phyloP scores from a whole-genome alignment of 2,329 filamentous ascomycete genomes.

The Aspergillus latus region DNA sequence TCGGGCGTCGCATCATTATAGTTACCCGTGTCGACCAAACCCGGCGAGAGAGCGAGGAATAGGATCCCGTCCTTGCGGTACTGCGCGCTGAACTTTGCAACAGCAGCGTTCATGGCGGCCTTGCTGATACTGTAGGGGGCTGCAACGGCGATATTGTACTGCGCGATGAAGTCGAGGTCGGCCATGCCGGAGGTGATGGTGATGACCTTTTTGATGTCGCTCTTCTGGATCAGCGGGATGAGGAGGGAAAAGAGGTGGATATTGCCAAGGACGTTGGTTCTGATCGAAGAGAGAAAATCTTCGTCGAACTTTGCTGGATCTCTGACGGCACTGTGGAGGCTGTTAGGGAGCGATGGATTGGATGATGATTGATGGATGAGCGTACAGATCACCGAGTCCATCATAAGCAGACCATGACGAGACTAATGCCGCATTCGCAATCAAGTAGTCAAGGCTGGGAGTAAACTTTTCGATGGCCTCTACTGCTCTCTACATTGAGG shows the following conservation, averaged over 20 bases:
- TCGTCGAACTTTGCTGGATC: neutral
- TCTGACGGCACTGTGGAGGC: neutral
- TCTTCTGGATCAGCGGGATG: conserved; percentile 53
- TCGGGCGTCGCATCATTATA: neutral
- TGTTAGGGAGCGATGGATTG: neutral
- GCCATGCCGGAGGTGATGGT: conserved; percentile 50
- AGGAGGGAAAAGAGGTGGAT: conserved; percentile 56
- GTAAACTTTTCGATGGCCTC: conserved; percentile 21
- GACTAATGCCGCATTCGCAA: conserved; percentile 52
- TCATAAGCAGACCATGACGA: conserved; percentile 29
- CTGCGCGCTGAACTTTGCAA: conserved; percentile 55
- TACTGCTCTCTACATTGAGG: neutral
- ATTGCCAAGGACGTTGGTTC: conserved; percentile 45
- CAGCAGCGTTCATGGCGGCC: conserved; percentile 54
- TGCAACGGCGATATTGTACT: conserved; percentile 36
- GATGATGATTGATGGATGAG: neutral
- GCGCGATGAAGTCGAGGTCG: conserved; percentile 47
- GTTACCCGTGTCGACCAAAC: conserved; percentile 47
- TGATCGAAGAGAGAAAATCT: neutral
- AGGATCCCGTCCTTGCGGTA: conserved; percentile 53
- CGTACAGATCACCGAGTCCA: conserved; percentile 42
- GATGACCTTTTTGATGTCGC: conserved; percentile 56
- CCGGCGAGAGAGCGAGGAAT: conserved; percentile 55
- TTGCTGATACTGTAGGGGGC: conserved; percentile 52
- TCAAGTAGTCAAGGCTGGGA: conserved; percentile 50